A percentile compares a stretch with the other conserved stretches of the same genome.
Conservation (phyloP, 768 basidiomycete genomes). For the Phylloporus sp. region DNA sequence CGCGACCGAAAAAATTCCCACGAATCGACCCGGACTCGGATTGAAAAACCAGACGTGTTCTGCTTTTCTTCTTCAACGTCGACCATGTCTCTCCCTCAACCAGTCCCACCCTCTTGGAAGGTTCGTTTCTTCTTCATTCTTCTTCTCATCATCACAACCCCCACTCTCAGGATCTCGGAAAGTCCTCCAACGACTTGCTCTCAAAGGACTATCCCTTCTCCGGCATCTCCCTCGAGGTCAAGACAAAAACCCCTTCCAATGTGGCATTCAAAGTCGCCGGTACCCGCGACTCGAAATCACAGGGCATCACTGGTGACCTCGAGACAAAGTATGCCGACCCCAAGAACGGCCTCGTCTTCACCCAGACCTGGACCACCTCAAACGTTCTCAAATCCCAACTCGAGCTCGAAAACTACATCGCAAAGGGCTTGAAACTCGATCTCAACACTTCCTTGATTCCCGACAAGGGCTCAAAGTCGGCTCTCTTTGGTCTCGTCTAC, state of each 20-base stretch:
- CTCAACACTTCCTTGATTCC: slow-evolving; percentile 77
- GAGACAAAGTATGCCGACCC: slow-evolving; percentile 93
- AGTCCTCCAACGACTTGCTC: slow-evolving; percentile 94
- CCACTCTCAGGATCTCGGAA: slow-evolving; percentile 77
- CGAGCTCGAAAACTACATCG: slow-evolving; percentile 96
- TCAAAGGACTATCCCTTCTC: slow-evolving; percentile 87
- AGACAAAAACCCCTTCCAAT: slow-evolving; percentile 83
- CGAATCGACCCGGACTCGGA: slow-evolving; percentile 23
- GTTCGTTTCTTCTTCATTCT: slow-evolving; percentile 31
- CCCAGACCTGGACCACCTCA: slow-evolving; percentile 91
- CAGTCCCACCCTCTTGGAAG: slow-evolving; percentile 97
- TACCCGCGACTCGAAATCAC: slow-evolving; percentile 67
- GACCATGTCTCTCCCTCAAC: slow-evolving; percentile 86
- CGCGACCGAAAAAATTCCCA: slow-evolving; percentile 22
- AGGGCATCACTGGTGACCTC: slow-evolving; percentile 78
- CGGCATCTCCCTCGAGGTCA: slow-evolving; percentile 71
- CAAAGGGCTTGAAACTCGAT: slow-evolving; percentile 97
- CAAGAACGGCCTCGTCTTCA: slow-evolving; percentile 90
- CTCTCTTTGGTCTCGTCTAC: slow-evolving; percentile 79
- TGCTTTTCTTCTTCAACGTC: slow-evolving; percentile 11
- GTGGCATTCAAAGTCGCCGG: slow-evolving; percentile 95
- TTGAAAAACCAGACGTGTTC: slow-evolving; percentile 6
- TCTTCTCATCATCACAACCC: slow-evolving; percentile 6
- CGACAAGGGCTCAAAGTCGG: slow-evolving; percentile 81
- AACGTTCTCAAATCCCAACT: slow-evolving; percentile 89